These are phyloP conservation scores for Saccharomycopsis olivae DNA, from an alignment of 805 yeast species.

Conservation along the genomic window DNA sequence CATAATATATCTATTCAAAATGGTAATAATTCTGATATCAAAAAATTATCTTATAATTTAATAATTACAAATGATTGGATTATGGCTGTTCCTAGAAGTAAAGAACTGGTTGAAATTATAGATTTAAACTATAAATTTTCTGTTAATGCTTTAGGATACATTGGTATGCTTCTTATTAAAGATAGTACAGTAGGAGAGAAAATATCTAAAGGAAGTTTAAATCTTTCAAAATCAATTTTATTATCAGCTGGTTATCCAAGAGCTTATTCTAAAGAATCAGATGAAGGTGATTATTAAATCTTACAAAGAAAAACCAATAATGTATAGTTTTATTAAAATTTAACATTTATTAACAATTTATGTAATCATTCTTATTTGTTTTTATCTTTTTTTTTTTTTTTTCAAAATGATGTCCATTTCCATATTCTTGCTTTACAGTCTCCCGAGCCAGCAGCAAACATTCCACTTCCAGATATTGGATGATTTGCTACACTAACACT, in stretches of 20 bases:
- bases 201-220: slow-evolving; percentile 35
- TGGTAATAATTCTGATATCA: neutral
- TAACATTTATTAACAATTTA: too few relatives aligned
- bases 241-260: slow-evolving; percentile 55
- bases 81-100: slow-evolving; percentile 73
- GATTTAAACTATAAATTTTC: slow-evolving; percentile 26
- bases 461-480: slow-evolving; percentile 58
- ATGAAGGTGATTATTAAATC: slow-evolving; percentile 28
- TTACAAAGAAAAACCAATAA: too few relatives aligned
- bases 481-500: slow-evolving; percentile 86
- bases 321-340: too few relatives aligned
- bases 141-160: slow-evolving; percentile 69
- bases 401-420: slow-evolving; percentile 38
- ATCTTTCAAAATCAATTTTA: slow-evolving; percentile 38
- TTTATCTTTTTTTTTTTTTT: too few relatives aligned
- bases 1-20: slow-evolving; percentile 23
- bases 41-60: slow-evolving; percentile 58
- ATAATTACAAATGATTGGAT: slow-evolving; percentile 76
- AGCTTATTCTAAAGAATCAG: slow-evolving; percentile 47
- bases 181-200: slow-evolving; percentile 42
- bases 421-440: slow-evolving; percentile 96
- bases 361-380: too few relatives aligned
- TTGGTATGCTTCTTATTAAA: slow-evolving; percentile 74
- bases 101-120: slow-evolving; percentile 36
- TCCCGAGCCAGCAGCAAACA: slow-evolving; percentile 96